Evolutionary conservation across 148 eudicot species (phyloP).

Genomic region (Tetragonia tetragonoides): DNA sequence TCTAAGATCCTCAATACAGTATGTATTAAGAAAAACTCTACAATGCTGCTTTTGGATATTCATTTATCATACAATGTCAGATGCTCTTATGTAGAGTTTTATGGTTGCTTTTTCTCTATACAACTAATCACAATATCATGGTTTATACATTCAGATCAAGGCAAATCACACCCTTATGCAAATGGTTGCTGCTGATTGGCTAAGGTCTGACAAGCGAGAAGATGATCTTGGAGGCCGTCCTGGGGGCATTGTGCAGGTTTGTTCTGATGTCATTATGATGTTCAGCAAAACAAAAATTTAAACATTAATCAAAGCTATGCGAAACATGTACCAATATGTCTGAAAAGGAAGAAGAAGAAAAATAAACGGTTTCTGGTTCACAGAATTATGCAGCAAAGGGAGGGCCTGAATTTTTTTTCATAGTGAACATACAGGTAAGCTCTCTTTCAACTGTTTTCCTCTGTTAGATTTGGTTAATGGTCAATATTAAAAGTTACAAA

Average conservation of each 20-base stretch:
- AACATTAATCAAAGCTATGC: background rate
- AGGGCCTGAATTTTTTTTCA: constrained; percentile 62
- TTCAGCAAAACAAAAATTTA: too few species aligned
- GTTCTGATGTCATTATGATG: background rate
- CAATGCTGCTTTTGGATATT: background rate
- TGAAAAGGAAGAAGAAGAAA: background rate
- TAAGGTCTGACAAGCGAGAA: constrained; percentile 64
- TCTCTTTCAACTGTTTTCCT: background rate
- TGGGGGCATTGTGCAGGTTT: constrained; percentile 64
- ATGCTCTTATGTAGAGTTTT: background rate
- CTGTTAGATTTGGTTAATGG: background rate
- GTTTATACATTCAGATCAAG: constrained; percentile 38
- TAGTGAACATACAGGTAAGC: constrained; percentile 63
- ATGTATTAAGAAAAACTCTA: background rate
- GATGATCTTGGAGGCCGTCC: constrained; percentile 68
- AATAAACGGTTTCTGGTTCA: constrained; percentile 7
- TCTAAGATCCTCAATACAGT: background rate
- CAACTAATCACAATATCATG: background rate
- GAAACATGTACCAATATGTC: background rate
- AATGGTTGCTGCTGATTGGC: constrained; percentile 72
- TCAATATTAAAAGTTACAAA: background rate
- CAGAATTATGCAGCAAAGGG: constrained; percentile 68
- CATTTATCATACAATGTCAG: background rate
- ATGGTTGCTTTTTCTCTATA: background rate
- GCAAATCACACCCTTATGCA: constrained; percentile 61